Evolutionary conservation across 495 filamentous ascomycete species (phyloP).

Genomic region (Copromyces sp.): DNA sequence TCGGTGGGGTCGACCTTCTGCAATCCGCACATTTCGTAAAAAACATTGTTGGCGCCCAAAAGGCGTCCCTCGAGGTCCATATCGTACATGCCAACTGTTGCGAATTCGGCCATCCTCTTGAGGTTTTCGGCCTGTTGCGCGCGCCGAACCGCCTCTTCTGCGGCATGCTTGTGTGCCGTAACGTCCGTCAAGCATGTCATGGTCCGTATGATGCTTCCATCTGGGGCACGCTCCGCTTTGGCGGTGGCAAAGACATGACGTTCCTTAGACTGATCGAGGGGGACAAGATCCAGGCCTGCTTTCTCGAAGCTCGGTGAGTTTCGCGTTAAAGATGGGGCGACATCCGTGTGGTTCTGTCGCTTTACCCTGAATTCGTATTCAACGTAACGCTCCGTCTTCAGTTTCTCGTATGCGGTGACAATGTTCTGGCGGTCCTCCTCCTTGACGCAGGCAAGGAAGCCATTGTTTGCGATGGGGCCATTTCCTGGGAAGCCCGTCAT

Average conservation of each 20-base stretch:
- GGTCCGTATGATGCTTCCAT: constrained; percentile 29
- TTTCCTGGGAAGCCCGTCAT: constrained; percentile 23
- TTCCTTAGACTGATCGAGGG: constrained; percentile 20
- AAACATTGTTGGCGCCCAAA: constrained; percentile 33
- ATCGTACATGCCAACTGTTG: constrained; percentile 39
- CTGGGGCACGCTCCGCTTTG: constrained; percentile 29
- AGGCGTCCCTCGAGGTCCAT: constrained; percentile 34
- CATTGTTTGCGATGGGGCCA: constrained; percentile 18
- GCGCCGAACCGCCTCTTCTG: constrained; percentile 32
- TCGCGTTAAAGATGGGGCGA: constrained; percentile 17
- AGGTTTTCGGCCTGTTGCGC: constrained; percentile 39
- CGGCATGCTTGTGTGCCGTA: constrained; percentile 30
- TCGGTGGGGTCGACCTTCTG: constrained; percentile 22
- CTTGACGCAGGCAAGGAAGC: constrained; percentile 28
- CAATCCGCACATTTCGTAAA: constrained; percentile 35
- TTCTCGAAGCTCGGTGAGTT: constrained; percentile 36
- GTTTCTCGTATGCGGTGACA: constrained; percentile 23
- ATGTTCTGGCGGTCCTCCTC: constrained; percentile 30
- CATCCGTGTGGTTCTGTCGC: constrained; percentile 13
- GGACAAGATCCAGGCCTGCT: constrained; percentile 24
- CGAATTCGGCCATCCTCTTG: constrained; percentile 37
- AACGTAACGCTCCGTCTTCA: constrained; percentile 21
- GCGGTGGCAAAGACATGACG: constrained; percentile 29
- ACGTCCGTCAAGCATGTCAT: constrained; percentile 38
- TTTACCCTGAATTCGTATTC: constrained; percentile 34